These are phyloP conservation scores for Pholiota adiposa DNA, from an alignment of 1,284 basidiomycete species.

Conservation along the genomic window DNA sequence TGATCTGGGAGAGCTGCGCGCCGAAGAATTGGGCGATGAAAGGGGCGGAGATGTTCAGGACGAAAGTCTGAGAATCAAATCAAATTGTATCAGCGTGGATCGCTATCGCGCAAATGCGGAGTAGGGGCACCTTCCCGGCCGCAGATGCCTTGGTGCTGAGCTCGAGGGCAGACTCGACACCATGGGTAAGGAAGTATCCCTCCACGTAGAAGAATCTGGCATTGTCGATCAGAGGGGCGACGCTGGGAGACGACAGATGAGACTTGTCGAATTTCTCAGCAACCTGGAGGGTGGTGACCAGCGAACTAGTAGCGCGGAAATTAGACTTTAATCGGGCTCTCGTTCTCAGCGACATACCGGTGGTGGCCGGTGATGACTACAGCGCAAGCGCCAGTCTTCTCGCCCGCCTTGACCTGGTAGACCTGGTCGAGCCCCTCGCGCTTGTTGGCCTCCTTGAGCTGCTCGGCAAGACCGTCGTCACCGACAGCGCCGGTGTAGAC, in stretches of 20 bases:
- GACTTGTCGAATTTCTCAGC: constrained; percentile 89
- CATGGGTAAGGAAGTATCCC: constrained; percentile 98
- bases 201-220: constrained; percentile 95
- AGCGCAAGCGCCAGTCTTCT: constrained; percentile 96
- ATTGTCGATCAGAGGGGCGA: constrained; percentile 78
- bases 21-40: constrained; percentile 98
- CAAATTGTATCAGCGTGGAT: background rate
- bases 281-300: constrained; percentile 89
- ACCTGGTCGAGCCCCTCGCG: constrained; percentile 90
- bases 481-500: constrained; percentile 97
- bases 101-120: background rate
- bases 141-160: constrained; percentile 84
- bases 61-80: constrained; percentile 66
- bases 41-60: constrained; percentile 95
- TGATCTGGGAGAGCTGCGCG: constrained; percentile 76
- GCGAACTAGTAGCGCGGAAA: constrained; percentile 58
- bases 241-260: constrained; percentile 80
- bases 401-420: constrained; percentile 87
- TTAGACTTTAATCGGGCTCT: background rate
- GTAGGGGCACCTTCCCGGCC: constrained; percentile 68
- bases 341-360: constrained; percentile 53
- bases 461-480: constrained; percentile 88
- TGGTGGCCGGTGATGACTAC: constrained; percentile 95
- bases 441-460: constrained; percentile 92
- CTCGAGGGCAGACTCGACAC: constrained; percentile 74